Evolutionary conservation across 2,329 filamentous ascomycete genomes (phyloP).

Genomic region (Aspergillus thermomutatus): DNA sequence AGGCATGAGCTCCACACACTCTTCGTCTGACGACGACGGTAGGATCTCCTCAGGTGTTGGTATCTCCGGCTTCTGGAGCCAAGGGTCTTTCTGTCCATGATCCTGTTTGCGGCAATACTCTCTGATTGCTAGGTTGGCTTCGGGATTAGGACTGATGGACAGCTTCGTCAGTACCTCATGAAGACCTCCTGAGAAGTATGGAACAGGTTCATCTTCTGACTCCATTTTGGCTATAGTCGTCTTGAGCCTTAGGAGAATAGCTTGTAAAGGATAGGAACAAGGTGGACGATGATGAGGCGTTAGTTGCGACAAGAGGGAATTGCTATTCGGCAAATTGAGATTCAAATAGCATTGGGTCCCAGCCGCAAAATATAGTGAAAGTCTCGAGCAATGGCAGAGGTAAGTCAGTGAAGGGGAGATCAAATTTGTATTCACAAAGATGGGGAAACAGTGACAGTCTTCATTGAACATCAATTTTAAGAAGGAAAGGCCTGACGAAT

Average conservation of each 20-base stretch:
- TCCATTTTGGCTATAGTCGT: not conserved
- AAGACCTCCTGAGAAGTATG: not conserved
- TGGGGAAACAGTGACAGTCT: not conserved
- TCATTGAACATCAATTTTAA: not conserved
- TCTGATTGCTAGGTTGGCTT: slow-evolving; percentile 29
- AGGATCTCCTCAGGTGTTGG: slow-evolving; percentile 41
- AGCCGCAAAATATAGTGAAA: not conserved
- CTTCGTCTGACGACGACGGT: slow-evolving; percentile 18
- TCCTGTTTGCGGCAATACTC: slow-evolving; percentile 24
- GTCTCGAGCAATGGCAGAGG: not conserved
- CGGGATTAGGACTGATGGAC: not conserved
- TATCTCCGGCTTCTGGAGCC: slow-evolving; percentile 39
- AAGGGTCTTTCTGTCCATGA: slow-evolving; percentile 19
- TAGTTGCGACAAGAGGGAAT: not conserved
- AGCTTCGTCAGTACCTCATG: not conserved
- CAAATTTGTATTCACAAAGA: not conserved
- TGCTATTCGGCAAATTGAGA: not conserved
- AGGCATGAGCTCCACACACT: slow-evolving; percentile 39
- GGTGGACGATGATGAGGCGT: not conserved
- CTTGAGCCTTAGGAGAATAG: not conserved
- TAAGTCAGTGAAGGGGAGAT: not conserved
- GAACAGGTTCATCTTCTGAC: not conserved
- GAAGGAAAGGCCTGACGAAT: not conserved
- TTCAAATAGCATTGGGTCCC: not conserved
- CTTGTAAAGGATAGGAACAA: not conserved